phyloP scores from a whole-genome alignment of 495 filamentous ascomycete species.

The Neurospora terricola region DNA sequence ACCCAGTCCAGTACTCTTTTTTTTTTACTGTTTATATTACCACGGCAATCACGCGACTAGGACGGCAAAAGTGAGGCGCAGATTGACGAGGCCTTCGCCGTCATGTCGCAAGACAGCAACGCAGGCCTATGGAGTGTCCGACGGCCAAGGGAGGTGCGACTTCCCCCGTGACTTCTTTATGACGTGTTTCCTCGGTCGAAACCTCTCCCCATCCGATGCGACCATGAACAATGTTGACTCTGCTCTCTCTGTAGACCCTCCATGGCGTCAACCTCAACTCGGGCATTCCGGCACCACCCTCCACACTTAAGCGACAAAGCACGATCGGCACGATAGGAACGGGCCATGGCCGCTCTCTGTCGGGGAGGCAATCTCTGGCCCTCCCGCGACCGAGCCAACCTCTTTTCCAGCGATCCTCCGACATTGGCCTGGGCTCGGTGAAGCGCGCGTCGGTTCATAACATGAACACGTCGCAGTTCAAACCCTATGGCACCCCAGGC shows the following conservation, averaged over 20 bases:
- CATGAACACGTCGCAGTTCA: constrained; percentile 54
- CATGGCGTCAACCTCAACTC: constrained; percentile 68
- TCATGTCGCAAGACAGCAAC: constrained; percentile 59
- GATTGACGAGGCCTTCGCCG: constrained; percentile 9
- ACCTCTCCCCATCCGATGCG: not conserved
- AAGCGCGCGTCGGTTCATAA: constrained; percentile 73
- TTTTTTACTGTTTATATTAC: not conserved
- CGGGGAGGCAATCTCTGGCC: constrained; percentile 77
- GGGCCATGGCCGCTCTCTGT: constrained; percentile 65
- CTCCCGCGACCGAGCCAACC: constrained; percentile 71
- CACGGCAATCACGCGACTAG: not conserved
- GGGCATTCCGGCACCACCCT: constrained; percentile 79
- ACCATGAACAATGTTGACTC: not conserved
- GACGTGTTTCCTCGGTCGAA: not conserved
- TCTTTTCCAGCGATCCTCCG: constrained; percentile 74
- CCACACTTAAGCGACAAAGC: constrained; percentile 89
- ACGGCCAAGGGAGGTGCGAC: constrained; percentile 59
- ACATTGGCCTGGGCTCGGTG: constrained; percentile 71
- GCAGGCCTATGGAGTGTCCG: constrained; percentile 62
- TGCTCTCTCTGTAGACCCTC: constrained; percentile 51
- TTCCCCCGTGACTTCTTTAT: not conserved
- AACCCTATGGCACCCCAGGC: constrained; percentile 35
- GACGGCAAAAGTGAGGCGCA: not conserved
- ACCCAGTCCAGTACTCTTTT: not conserved
- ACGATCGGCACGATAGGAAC: constrained; percentile 52